Evolutionary conservation across 2,329 filamentous ascomycete genomes (phyloP), one percentile per base, ranked within the genome.

Genomic region (Rutstroemia sydowiana): DNA sequence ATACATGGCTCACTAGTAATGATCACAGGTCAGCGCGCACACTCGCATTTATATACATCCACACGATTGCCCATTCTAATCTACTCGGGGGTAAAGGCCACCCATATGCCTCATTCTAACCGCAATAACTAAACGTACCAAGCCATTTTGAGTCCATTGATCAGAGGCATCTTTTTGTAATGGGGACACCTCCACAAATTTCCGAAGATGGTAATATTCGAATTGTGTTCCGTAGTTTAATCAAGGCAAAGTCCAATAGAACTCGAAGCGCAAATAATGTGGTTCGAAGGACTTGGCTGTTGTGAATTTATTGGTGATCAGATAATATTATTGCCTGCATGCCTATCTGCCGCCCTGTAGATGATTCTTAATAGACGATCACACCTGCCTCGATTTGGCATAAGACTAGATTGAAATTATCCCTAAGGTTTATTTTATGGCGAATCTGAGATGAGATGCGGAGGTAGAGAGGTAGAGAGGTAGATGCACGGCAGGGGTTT

Each of bases 1-100:
- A 88, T 88, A 66, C 85, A 88, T 63, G 84, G 84, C 73, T 81
- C 81, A 69, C 84, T 88, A 60, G n/a, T n/a, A n/a, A n/a, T n/a
- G n/a, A n/a, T n/a, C n/a, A n/a, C 5, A 52, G 32, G 40, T 65
- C 45, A 65, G 61, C n/a, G n/a, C n/a, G n/a, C n/a, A n/a, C n/a
- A n/a, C n/a, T n/a, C n/a, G n/a, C n/a, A n/a, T n/a, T n/a, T n/a
- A n/a, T n/a, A n/a, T n/a, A n/a, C n/a, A n/a, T n/a, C n/a, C n/a
- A n/a, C n/a, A n/a, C n/a, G n/a, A n/a, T n/a, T n/a, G n/a, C n/a
- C n/a, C n/a, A n/a, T n/a, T n/a, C n/a, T n/a, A n/a, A n/a, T n/a
- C n/a, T n/a, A n/a, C n/a, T n/a, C n/a, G n/a, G n/a, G n/a, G n/a
- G n/a, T n/a, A 54, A 37, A 37, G 28, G 30, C 20, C 9, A 45